Percentiles rank a stretch among this genome's conserved stretches.
Evolutionary conservation across 2,329 filamentous ascomycete genomes (phyloP).

Genomic region (Beauveria caledonica): DNA sequence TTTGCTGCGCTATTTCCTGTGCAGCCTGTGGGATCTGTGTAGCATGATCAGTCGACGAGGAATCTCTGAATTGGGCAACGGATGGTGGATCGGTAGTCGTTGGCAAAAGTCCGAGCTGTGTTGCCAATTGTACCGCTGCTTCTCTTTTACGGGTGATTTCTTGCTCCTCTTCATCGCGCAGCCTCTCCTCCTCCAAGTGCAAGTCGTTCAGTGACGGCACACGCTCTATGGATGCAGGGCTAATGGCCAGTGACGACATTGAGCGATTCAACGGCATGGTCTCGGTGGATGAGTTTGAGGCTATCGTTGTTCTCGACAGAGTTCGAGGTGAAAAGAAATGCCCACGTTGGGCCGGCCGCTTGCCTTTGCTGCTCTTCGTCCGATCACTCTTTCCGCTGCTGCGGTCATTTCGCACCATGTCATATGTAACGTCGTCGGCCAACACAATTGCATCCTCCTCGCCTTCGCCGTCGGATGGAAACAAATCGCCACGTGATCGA

Average conservation of each 20-base stretch:
- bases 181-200: constrained; percentile 42
- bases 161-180: constrained; percentile 44
- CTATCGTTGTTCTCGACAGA: constrained; percentile 51
- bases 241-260: constrained; percentile 22
- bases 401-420: constrained; percentile 65
- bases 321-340: constrained; percentile 38
- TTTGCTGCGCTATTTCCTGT: not conserved
- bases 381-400: constrained; percentile 52
- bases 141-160: constrained; percentile 44
- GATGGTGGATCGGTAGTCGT: constrained; percentile 12
- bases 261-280: constrained; percentile 21
- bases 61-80: constrained; percentile 16
- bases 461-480: constrained; percentile 76
- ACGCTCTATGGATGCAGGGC: constrained; percentile 30
- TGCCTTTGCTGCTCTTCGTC: constrained; percentile 52
- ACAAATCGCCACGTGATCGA: constrained; percentile 80
- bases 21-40: constrained; percentile 23
- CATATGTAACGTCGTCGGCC: constrained; percentile 85
- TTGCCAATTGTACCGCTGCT: constrained; percentile 43
- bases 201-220: constrained; percentile 44
- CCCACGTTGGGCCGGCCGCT: constrained; percentile 31
- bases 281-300: constrained; percentile 32
- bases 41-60: constrained; percentile 20
- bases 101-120: constrained; percentile 37
- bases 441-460: constrained; percentile 91